phyloP scores from a whole-genome alignment of 2,329 filamentous ascomycete genomes.

The Ceratocystis ficicola region DNA sequence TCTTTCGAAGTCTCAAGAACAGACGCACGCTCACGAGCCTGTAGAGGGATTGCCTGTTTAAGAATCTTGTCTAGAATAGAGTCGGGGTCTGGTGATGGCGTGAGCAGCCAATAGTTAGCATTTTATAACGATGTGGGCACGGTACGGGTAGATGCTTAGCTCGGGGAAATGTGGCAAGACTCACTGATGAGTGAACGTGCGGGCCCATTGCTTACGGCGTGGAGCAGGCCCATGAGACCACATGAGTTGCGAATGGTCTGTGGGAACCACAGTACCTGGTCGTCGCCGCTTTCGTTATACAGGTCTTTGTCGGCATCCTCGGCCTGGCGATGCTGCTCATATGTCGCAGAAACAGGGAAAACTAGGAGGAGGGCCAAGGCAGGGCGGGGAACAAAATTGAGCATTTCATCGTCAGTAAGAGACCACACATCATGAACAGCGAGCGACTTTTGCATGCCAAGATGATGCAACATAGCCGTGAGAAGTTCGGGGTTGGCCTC shows the following conservation, averaged over 20 bases:
- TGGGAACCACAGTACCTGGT: constrained; percentile 81
- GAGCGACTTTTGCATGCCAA: constrained; percentile 68
- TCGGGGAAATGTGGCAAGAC: constrained; percentile 23
- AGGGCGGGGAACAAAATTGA: constrained; percentile 78
- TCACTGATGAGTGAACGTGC: constrained; percentile 50
- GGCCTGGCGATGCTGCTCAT: constrained; percentile 60
- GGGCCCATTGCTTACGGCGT: constrained; percentile 67
- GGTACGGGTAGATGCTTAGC: not conserved
- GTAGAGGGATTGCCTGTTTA: constrained; percentile 55
- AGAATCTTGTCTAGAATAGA: constrained; percentile 55
- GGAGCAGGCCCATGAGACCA: constrained; percentile 76
- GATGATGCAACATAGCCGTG: constrained; percentile 65
- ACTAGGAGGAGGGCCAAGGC: constrained; percentile 82
- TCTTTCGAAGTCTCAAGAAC: constrained; percentile 65
- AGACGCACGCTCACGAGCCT: constrained; percentile 52
- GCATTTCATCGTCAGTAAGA: constrained; percentile 70
- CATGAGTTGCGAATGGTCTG: constrained; percentile 94
- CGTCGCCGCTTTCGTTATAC: constrained; percentile 55
- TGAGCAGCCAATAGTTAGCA: not conserved
- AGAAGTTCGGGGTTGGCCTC: constrained; percentile 80
- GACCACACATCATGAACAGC: constrained; percentile 85
- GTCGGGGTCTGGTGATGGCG: constrained; percentile 30
- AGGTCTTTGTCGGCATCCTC: constrained; percentile 55
- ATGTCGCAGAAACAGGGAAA: constrained; percentile 69
- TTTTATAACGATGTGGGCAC: not conserved